Base-by-base conservation (phyloP, 2,329 filamentous ascomycete genomes). In the Fusarium albidum region DNA sequence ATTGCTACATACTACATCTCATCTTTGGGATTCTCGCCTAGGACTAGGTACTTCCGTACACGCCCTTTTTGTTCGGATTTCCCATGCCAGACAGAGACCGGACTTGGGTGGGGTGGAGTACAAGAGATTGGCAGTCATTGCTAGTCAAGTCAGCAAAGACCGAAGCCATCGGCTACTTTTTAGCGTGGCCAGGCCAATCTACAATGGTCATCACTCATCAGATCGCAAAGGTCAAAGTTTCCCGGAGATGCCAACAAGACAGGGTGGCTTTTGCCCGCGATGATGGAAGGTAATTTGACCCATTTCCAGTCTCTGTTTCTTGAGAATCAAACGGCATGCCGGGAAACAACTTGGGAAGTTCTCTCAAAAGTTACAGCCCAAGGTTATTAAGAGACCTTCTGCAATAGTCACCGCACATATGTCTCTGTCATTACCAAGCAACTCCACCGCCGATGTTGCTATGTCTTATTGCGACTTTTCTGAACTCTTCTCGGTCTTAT, bases 71-170 rank as follows among this genome's bases (percentile, higher is more conserved):
- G n/a, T n/a, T 45, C 37, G 27, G 48, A 49, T 48, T 43, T 46
- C 49, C 27, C 51, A 34, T 37, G 25, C 29, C 33, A 47, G 35
- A 40, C 52, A 37, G 34, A 59, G 37, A 48, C 38, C 42, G 52
- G 28, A 55, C 45, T 47, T 17, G 49, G 48, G 45, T n/a, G n/a
- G 42, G 55, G 62, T 58, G 57, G 64, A 38, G 56, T 62, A 39
- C n/a, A 27, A 56, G 60, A 64, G 52, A 65, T 61, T 65, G 39
- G 49, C 55, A 59, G 49, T 39, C 40, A 50, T 45, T 59, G 46
- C 61, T 63, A 55, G 49, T 53, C 49, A 61, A 55, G 49, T 53
- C 49, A 61, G 52, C 57, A 54, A 54, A 62, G 42, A 42, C 35
- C 52, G 45, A 52, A 51, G 41, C 59, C 49, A 58, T 57, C n/a